A percentile compares a stretch with the other conserved stretches of the same genome.
These are phyloP conservation scores for Rhododendron mucronatum DNA, from an alignment of 148 eudicot genomes.

Conservation along the genomic window DNA sequence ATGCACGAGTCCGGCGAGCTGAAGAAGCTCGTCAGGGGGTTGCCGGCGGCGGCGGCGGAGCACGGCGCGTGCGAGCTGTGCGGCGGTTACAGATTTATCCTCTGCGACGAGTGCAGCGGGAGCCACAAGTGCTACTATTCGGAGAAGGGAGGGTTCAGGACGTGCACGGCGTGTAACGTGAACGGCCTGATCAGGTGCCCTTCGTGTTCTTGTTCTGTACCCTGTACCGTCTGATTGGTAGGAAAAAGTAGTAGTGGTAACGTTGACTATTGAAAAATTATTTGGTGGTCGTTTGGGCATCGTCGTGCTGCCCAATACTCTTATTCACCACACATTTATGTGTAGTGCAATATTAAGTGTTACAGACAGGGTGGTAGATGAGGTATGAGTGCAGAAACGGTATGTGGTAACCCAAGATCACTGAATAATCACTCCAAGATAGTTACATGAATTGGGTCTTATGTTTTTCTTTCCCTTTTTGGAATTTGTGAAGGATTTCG, in stretches of 20 bases:
- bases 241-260: neutral
- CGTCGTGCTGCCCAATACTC: too few relatives aligned
- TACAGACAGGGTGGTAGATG: too few relatives aligned
- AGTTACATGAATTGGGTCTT: neutral
- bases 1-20: conserved; percentile 75
- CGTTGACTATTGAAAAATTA: neutral
- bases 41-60: conserved; percentile 29
- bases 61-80: conserved; percentile 53
- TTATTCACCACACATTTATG: neutral
- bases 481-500: neutral
- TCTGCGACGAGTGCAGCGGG: conserved; percentile 71
- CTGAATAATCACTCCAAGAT: too few relatives aligned
- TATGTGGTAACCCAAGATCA: too few relatives aligned
- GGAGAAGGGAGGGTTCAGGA: conserved; percentile 55
- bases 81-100: conserved; percentile 57
- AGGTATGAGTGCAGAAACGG: too few relatives aligned
- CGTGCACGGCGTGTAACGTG: conserved; percentile 58
- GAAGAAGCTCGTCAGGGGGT: conserved; percentile 40
- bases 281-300: neutral
- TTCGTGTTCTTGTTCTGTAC: conserved; percentile 29
- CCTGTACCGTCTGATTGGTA: conserved; percentile 1
- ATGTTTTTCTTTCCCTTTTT: neutral
- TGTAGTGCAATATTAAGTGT: too few relatives aligned
- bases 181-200: conserved; percentile 83
- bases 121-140: conserved; percentile 52